Percentiles rank a stretch among this genome's conserved stretches.
These are phyloP conservation scores for Astrocystis sublimbata DNA, from an alignment of 495 filamentous ascomycete genomes.

Conservation along the genomic window DNA sequence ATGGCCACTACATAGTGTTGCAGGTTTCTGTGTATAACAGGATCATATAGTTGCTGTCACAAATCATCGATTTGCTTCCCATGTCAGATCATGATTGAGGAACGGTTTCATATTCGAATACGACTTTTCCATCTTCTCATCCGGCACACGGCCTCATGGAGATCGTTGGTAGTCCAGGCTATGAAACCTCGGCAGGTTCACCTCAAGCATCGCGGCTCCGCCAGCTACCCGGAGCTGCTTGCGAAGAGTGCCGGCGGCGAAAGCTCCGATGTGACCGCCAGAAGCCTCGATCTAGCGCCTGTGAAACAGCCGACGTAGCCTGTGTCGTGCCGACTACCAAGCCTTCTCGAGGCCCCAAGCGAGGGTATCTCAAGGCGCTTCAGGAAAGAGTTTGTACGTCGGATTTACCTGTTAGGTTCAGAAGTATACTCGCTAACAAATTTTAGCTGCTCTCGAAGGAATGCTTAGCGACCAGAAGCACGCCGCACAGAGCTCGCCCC, in stretches of 20 bases:
- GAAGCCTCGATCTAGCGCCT: conserved; percentile 41
- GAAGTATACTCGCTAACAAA: background rate
- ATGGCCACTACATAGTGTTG: too few relatives aligned
- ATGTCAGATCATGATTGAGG: too few relatives aligned
- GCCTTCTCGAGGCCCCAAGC: conserved; percentile 41
- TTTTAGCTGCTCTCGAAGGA: background rate
- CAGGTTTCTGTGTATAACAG: too few relatives aligned
- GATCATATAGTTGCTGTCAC: too few relatives aligned
- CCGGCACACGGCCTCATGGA: background rate
- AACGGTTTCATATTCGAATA: too few relatives aligned
- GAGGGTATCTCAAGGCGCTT: conserved; percentile 42
- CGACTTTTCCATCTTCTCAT: too few relatives aligned
- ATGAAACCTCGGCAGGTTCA: background rate
- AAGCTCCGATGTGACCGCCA: conserved; percentile 44
- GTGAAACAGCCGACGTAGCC: conserved; percentile 32
- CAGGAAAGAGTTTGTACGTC: conserved; percentile 19
- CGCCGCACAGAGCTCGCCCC: background rate
- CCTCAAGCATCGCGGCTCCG: background rate
- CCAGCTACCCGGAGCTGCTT: conserved; percentile 28
- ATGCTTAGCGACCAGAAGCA: background rate
- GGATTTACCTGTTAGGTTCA: background rate
- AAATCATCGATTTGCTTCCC: too few relatives aligned
- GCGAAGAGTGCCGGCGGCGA: conserved; percentile 37
- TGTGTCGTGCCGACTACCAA: conserved; percentile 38
- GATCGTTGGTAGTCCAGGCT: background rate